Base-by-base conservation (phyloP, 2,329 filamentous ascomycete species). In the Onygenales sp. region DNA sequence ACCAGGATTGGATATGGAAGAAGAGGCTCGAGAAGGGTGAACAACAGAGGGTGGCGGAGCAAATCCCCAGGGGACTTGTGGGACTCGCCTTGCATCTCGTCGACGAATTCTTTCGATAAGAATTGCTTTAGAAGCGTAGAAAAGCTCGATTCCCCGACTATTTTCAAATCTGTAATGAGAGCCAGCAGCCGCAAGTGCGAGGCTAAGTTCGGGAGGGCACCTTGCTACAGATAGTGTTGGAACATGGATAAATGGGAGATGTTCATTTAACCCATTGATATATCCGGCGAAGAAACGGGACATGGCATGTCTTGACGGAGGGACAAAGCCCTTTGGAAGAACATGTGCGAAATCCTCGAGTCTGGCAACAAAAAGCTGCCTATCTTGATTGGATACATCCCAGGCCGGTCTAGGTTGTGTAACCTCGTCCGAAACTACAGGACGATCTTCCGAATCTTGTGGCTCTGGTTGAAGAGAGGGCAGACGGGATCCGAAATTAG, bases 71-170 rank as follows among this genome's bases (percentile, higher is more conserved):
- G 70, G 62, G 6, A 69, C 68, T 44, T 66, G 67, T 43, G 67
- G 65, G 13, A 69, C 65, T 54, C 76, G 65, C 39, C 72, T 73
- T 48, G 74, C 72, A 57, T 80, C 76, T 53, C 75, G 68, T 54
- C 74, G 69, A 43, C 74, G 72, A 41, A 81, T 75, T 14, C 78
- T 74, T 58, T 79, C 73, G 1, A 74, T 68, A 36, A 80, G 69
- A 36, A 83, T 76, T 7, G 77, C 72, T 59, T 78, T 79, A 9
- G 78, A 77, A 10, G 78, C 76, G 62, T 79, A 76, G 60, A 81
- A 83, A 2, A 83, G 69, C 44, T 80, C 75, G 39, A 81, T 78
- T 0, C 77, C 78, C 49, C 76, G 68, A 54, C 65, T 72, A 53
- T 75, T 75, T 60, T 75, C 73, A 56, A 75, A 75, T 39, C 73